Evolutionary conservation across 2,329 filamentous ascomycete species (phyloP).

Genomic region (Gaeumannomyces tritici): DNA sequence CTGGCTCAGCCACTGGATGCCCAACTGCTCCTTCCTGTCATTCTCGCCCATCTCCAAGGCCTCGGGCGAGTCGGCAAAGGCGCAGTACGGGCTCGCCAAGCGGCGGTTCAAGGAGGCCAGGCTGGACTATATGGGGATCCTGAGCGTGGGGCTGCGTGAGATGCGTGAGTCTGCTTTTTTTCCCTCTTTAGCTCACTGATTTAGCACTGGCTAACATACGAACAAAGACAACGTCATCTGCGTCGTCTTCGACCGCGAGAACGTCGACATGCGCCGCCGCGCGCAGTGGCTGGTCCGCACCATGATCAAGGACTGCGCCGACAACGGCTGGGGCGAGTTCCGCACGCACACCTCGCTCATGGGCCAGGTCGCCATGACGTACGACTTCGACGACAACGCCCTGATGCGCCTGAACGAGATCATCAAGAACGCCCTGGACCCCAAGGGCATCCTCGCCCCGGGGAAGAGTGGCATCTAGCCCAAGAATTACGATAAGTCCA

Average conservation of each 20-base stretch:
- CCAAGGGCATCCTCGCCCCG: constrained; percentile 33
- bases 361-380: constrained; percentile 27
- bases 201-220: too few species aligned
- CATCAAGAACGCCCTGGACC: constrained; percentile 28
- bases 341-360: constrained; percentile 27
- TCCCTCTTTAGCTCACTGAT: too few species aligned
- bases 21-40: constrained; percentile 40
- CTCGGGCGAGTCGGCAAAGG: constrained; percentile 12
- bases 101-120: constrained; percentile 13
- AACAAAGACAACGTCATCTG: neutral
- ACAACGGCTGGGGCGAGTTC: constrained; percentile 24
- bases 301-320: constrained; percentile 23
- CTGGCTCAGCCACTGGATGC: constrained; percentile 35
- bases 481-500: constrained; percentile 9
- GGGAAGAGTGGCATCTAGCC: constrained; percentile 37
- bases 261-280: constrained; percentile 18
- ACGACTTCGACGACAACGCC: constrained; percentile 25
- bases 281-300: constrained; percentile 21
- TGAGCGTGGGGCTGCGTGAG: constrained; percentile 25
- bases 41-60: constrained; percentile 35
- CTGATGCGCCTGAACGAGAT: constrained; percentile 26
- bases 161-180: constrained; percentile 22
- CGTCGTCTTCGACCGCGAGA: constrained; percentile 30
- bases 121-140: constrained; percentile 21
- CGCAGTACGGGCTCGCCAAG: constrained; percentile 21